Evolutionary conservation across 2,329 filamentous ascomycete species (phyloP).

Genomic region (Epichloe gansuensis): DNA sequence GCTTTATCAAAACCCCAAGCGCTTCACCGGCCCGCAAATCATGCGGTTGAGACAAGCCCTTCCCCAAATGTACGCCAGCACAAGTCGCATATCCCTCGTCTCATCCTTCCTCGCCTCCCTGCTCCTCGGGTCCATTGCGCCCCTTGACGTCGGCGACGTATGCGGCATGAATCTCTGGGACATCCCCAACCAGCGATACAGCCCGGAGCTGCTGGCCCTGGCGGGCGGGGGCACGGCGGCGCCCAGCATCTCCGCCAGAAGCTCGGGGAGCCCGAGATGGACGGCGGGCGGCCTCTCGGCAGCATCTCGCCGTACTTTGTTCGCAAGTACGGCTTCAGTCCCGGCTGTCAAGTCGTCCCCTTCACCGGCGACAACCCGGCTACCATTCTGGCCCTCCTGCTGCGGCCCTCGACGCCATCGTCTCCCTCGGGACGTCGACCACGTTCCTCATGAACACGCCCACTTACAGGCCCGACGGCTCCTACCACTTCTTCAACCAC

Average conservation of each 20-base stretch:
- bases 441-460: constrained; percentile 97
- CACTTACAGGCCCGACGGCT: constrained; percentile 77
- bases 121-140: constrained; percentile 73
- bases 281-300: constrained; percentile 72
- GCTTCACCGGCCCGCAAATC: constrained; percentile 96
- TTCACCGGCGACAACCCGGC: constrained; percentile 96
- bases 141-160: constrained; percentile 87
- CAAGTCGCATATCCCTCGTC: constrained; percentile 79
- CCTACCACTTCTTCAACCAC: constrained; percentile 98
- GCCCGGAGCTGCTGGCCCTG: constrained; percentile 61
- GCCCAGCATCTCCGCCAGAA: constrained; percentile 56
- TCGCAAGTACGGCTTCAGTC: constrained; percentile 61
- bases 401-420: constrained; percentile 87
- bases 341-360: constrained; percentile 64
- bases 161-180: constrained; percentile 98
- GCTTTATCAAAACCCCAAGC: constrained; percentile 31
- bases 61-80: constrained; percentile 68
- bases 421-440: constrained; percentile 86
- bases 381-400: constrained; percentile 81
- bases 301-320: constrained; percentile 68
- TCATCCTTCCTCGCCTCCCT: constrained; percentile 91
- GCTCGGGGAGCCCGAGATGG: constrained; percentile 66
- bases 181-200: constrained; percentile 62
- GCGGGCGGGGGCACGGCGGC: constrained; percentile 57
- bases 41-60: constrained; percentile 72